A percentile compares a stretch with the other conserved stretches of the same genome.
Evolutionary conservation across 2,329 filamentous ascomycete species (phyloP).

Genomic region (Pseudocercospora eumusae): DNA sequence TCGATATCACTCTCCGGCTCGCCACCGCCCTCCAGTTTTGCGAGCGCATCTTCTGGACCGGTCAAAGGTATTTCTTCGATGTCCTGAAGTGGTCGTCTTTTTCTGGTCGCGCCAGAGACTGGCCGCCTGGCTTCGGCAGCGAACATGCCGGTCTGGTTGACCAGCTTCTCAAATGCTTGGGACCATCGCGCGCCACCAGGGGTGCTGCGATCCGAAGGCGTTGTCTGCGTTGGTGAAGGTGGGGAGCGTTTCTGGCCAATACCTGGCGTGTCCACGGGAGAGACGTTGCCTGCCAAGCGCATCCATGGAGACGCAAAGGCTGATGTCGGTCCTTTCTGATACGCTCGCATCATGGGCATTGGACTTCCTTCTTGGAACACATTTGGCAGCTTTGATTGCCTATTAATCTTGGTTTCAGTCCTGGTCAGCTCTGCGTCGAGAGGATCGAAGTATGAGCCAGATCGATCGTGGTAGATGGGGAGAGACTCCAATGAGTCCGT

Average conservation of each 20-base stretch:
- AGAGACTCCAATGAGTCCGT: constrained; percentile 13
- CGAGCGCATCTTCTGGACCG: constrained; percentile 21
- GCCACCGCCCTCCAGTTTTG: constrained; percentile 15
- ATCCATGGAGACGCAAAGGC: constrained; percentile 31
- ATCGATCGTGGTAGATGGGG: constrained; percentile 6
- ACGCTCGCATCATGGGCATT: constrained; percentile 30
- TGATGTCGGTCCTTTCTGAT: constrained; percentile 24
- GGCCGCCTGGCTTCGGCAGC: constrained; percentile 27
- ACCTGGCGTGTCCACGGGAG: constrained; percentile 13
- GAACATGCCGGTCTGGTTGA: constrained; percentile 27
- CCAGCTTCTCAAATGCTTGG: constrained; percentile 22
- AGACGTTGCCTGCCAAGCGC: constrained; percentile 19
- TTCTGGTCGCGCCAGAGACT: constrained; percentile 14
- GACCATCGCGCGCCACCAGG: constrained; percentile 19
- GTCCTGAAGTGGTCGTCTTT: constrained; percentile 22
- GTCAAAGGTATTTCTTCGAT: constrained; percentile 24
- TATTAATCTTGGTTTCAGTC: constrained; percentile 32
- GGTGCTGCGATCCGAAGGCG: background rate
- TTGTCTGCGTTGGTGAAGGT: background rate
- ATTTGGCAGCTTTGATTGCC: constrained; percentile 33
- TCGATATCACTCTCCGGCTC: constrained; percentile 13
- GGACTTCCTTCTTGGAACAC: constrained; percentile 33
- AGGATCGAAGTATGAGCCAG: constrained; percentile 27
- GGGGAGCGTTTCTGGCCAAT: constrained; percentile 14
- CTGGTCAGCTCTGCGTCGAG: constrained; percentile 35